A percentile compares a stretch with the other conserved stretches of the same genome.
Conservation (phyloP, 2,329 filamentous ascomycete genomes). For the Hypoxylon sp. region DNA sequence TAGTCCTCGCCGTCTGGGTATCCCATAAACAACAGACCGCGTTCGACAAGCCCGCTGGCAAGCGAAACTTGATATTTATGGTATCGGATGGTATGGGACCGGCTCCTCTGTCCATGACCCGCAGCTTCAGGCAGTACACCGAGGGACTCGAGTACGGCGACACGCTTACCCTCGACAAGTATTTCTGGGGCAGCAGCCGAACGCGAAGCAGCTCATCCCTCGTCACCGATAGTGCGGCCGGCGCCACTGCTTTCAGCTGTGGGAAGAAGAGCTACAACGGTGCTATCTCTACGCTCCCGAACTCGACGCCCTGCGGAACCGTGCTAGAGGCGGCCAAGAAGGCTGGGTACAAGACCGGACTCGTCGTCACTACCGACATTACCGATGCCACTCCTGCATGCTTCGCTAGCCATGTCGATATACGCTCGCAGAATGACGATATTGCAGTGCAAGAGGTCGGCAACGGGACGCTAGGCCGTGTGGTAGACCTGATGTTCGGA, state of each 20-base stretch:
- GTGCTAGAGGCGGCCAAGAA: slow-evolving; percentile 92
- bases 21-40: slow-evolving; percentile 71
- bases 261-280: slow-evolving; percentile 95
- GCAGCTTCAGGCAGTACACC: slow-evolving; percentile 83
- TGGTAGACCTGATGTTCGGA: slow-evolving; percentile 91
- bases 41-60: slow-evolving; percentile 59
- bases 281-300: slow-evolving; percentile 87
- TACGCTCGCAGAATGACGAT: slow-evolving; percentile 81
- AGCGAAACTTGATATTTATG: slow-evolving; percentile 98
- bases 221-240: slow-evolving; percentile 95
- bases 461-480: slow-evolving; percentile 82
- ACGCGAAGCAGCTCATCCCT: slow-evolving; percentile 85
- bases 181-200: slow-evolving; percentile 88
- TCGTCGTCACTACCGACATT: slow-evolving; percentile 93
- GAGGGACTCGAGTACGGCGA: slow-evolving; percentile 77
- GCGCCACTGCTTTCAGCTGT: slow-evolving; percentile 95
- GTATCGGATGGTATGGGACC: slow-evolving; percentile 99
- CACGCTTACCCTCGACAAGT: slow-evolving; percentile 80
- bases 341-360: slow-evolving; percentile 88
- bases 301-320: slow-evolving; percentile 87
- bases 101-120: slow-evolving; percentile 84
- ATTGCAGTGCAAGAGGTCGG: slow-evolving; percentile 95
- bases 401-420: slow-evolving; percentile 87
- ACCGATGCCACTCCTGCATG: slow-evolving; percentile 97
- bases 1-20: slow-evolving; percentile 79